A percentile compares a stretch with the other conserved stretches of the same genome.
Conservation (phyloP, 2,329 filamentous ascomycete genomes). For the Fusarium virguliforme region DNA sequence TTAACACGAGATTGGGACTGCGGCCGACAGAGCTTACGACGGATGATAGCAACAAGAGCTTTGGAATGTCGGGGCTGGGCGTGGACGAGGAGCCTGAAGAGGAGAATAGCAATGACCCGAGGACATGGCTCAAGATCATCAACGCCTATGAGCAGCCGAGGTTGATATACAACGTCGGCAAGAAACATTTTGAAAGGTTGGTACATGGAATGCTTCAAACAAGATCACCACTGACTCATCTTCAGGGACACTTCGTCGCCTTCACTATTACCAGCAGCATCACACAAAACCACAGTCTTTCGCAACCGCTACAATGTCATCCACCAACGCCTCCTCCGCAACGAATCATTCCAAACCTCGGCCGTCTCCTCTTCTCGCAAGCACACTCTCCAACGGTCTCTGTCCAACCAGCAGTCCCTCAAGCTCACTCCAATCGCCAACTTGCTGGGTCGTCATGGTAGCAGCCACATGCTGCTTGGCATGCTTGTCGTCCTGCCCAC, state of each 20-base stretch:
- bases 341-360: conserved; percentile 92
- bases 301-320: conserved; percentile 93
- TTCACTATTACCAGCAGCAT: conserved; percentile 81
- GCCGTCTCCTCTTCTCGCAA: conserved; percentile 75
- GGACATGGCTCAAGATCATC: conserved; percentile 88
- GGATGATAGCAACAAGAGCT: conserved; percentile 77
- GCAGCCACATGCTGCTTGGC: conserved; percentile 88
- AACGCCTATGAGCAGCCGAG: conserved; percentile 89
- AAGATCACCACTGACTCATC: conserved; percentile 37
- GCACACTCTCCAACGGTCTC: conserved; percentile 70
- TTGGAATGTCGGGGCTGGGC: conserved; percentile 71
- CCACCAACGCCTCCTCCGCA: conserved; percentile 91
- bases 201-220: conserved; percentile 19
- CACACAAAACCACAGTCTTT: conserved; percentile 88
- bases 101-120: conserved; percentile 75
- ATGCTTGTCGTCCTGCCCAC: conserved; percentile 86
- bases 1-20: conserved; percentile 71
- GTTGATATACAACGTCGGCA: conserved; percentile 80
- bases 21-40: conserved; percentile 63
- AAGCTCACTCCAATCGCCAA: conserved; percentile 90
- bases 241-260: conserved; percentile 74
- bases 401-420: conserved; percentile 79
- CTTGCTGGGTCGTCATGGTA: conserved; percentile 83
- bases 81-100: conserved; percentile 71
- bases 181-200: conserved; percentile 92